Evolutionary conservation across 768 basidiomycete species (phyloP), one percentile per base, ranked within the genome.

Genomic region (Cystobasidium onofrii): DNA sequence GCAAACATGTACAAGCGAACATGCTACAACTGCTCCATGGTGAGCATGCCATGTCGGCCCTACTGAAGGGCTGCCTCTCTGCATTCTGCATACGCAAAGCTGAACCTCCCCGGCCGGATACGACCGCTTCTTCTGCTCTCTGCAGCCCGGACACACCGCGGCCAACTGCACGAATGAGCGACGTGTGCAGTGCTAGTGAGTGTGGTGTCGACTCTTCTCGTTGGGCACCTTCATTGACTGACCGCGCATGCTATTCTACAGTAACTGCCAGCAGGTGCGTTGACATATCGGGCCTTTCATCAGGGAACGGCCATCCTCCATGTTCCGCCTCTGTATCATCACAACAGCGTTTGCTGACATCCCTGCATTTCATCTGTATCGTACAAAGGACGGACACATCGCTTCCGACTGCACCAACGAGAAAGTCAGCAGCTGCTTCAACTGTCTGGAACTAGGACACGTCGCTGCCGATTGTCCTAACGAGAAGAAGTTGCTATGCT

Each of bases 1-100:
- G 46, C 46, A 36, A 67, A 67, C 6, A 60, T 60, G 57, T 67
- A 43, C 34, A 67, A 54, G 34, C 65, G 65, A 67, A 67, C 39
- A 67, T 67, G 65, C 65, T 67, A 67, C 65, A 67, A 67, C 65
- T 67, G 65, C 50, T 60, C 57, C 23, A 12, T 15, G 57, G 57
- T 60, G 57, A 27, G 57, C 27, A 12, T 29, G 25, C n/a, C 6
- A 27, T 60, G 29, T 60, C 6, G 15, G 57, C 9, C 57, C 54
- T 55, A 23, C 54, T n/a, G n/a, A n/a, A 39, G 39, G 39, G 39
- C 57, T 29, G 57, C 57, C n/a, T n/a, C 3, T 50, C 12, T 50
- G 46, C 3, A 60, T 54, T n/a, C 52, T 60, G 57, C 57, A 29
- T 13, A n/a, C n/a, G n/a, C n/a, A n/a, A 27, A 27, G 57, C 57